These are phyloP conservation scores for Apiospora pterosperma DNA, from an alignment of 2,329 filamentous ascomycete species.

Conservation along the genomic window DNA sequence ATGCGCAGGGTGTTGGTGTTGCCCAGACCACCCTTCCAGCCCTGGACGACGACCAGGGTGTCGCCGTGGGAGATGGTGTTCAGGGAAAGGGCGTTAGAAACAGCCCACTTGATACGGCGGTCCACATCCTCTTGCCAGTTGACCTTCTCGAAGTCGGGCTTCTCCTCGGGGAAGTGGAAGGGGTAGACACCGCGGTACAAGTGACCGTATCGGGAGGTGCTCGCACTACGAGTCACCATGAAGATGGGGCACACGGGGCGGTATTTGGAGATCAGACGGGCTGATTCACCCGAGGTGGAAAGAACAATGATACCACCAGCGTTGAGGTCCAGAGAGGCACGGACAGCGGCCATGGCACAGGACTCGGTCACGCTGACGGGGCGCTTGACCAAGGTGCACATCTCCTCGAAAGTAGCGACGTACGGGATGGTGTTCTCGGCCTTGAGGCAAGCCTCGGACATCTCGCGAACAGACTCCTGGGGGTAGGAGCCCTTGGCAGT, in stretches of 20 bases:
- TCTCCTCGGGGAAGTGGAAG: constrained; percentile 88
- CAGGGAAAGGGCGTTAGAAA: constrained; percentile 81
- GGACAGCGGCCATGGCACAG: constrained; percentile 94
- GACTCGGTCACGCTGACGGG: constrained; percentile 89
- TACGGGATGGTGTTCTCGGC: constrained; percentile 98
- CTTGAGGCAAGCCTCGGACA: constrained; percentile 96
- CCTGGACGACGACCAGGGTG: constrained; percentile 79
- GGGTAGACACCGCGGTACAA: constrained; percentile 97
- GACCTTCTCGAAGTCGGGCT: constrained; percentile 88
- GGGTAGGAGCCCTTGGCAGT: constrained; percentile 98
- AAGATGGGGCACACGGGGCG: constrained; percentile 98
- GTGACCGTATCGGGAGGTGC: constrained; percentile 85
- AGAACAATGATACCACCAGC: constrained; percentile 94
- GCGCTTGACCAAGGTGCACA: constrained; percentile 77
- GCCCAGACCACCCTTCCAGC: constrained; percentile 88
- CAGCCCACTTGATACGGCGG: constrained; percentile 94
- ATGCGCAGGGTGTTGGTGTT: constrained; percentile 80
- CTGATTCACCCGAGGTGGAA: constrained; percentile 92
- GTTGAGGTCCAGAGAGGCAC: constrained; percentile 92
- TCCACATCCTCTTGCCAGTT: constrained; percentile 99
- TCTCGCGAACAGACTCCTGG: constrained; percentile 87
- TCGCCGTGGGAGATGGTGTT: constrained; percentile 70
- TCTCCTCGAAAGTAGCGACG: constrained; percentile 93
- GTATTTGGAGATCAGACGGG: constrained; percentile 96
- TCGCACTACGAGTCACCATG: constrained; percentile 90